Evolutionary conservation across 1,284 basidiomycete species (phyloP).

Genomic region (Mrakiaceae sp.): DNA sequence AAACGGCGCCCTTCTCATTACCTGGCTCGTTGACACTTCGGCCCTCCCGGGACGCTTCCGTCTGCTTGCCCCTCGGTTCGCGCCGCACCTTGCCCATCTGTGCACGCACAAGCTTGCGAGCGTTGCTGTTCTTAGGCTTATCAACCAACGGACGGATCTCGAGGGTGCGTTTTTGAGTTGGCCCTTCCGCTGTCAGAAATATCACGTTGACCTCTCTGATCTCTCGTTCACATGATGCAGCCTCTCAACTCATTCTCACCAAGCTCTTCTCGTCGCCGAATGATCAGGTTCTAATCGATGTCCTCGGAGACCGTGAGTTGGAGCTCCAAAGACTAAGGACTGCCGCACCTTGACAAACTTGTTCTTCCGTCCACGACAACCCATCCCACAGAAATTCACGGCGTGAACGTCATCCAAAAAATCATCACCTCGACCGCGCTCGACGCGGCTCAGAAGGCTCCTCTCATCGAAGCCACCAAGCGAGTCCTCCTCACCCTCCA

Average conservation of each 20-base stretch:
- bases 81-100: slow-evolving; percentile 86
- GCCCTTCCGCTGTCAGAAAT: not conserved
- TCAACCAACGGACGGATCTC: slow-evolving; percentile 82
- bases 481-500: slow-evolving; percentile 77
- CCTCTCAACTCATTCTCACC: slow-evolving; percentile 59
- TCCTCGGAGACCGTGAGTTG: slow-evolving; percentile 56
- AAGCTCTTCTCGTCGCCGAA: slow-evolving; percentile 72
- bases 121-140: slow-evolving; percentile 79
- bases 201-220: not conserved
- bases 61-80: slow-evolving; percentile 84
- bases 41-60: slow-evolving; percentile 85
- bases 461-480: slow-evolving; percentile 72
- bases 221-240: slow-evolving; percentile 27
- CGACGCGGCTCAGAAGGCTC: slow-evolving; percentile 53
- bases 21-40: slow-evolving; percentile 93
- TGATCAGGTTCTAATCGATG: slow-evolving; percentile 82
- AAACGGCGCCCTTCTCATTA: slow-evolving; percentile 87
- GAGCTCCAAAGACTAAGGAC: no score
- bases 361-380: not conserved
- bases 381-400: slow-evolving; percentile 62
- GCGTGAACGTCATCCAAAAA: slow-evolving; percentile 85
- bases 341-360: not conserved
- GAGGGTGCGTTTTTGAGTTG: slow-evolving; percentile 39
- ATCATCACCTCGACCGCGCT: slow-evolving; percentile 77
- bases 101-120: slow-evolving; percentile 98